phyloP scores from a whole-genome alignment of 1,284 basidiomycete genomes.

The Mycena citricolor region DNA sequence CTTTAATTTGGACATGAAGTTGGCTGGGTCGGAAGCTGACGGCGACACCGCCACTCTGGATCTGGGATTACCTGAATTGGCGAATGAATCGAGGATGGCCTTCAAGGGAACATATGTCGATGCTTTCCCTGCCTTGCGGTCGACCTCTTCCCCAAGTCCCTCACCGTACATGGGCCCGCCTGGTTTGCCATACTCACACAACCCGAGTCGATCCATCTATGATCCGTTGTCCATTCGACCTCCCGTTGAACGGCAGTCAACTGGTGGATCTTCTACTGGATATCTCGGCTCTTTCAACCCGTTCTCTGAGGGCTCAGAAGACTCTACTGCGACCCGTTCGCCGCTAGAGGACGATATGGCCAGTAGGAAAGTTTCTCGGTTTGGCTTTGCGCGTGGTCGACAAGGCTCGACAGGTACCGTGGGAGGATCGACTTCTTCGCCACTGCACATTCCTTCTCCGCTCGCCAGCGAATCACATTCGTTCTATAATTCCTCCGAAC shows the following conservation, averaged over 20 bases:
- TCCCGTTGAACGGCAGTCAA: constrained; percentile 46
- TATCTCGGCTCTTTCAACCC: constrained; percentile 80
- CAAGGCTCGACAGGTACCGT: constrained; percentile 55
- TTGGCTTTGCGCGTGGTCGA: constrained; percentile 78
- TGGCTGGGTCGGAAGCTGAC: constrained; percentile 53
- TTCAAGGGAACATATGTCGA: constrained; percentile 64
- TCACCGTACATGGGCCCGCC: constrained; percentile 48
- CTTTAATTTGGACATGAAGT: constrained; percentile 78
- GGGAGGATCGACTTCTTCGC: constrained; percentile 60
- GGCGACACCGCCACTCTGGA: constrained; percentile 37
- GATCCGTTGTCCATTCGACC: constrained; percentile 45
- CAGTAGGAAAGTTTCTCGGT: constrained; percentile 71
- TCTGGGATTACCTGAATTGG: constrained; percentile 52
- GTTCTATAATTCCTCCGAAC: constrained; percentile 43
- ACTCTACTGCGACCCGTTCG: constrained; percentile 28
- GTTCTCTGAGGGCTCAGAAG: constrained; percentile 60
- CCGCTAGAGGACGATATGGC: constrained; percentile 63
- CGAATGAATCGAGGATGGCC: constrained; percentile 51
- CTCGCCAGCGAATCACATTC: constrained; percentile 48
- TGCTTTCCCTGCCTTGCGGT: constrained; percentile 60
- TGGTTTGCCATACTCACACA: constrained; percentile 49
- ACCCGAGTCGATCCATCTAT: constrained; percentile 49
- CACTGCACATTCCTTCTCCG: constrained; percentile 57
- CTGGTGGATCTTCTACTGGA: constrained; percentile 45
- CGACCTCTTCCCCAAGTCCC: constrained; percentile 32